phyloP scores from a whole-genome alignment of 2,329 filamentous ascomycete genomes.

The Apiospora malaysiana region DNA sequence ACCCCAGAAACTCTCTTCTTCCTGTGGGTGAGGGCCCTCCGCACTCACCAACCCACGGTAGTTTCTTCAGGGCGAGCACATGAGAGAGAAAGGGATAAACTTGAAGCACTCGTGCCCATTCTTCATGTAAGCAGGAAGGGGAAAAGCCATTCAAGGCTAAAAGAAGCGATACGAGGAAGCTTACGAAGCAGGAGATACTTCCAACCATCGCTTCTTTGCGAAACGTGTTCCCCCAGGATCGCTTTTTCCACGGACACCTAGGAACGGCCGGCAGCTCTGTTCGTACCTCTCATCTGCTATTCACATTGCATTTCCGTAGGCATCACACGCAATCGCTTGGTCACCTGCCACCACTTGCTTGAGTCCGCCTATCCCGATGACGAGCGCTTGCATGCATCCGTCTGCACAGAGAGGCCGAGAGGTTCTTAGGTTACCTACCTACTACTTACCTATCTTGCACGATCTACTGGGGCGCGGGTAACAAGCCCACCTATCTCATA shows the following conservation, averaged over 20 bases:
- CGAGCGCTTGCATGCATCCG: not conserved
- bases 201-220: not conserved
- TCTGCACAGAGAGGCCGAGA: not conserved
- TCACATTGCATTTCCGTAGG: not conserved
- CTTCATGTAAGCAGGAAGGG: not conserved
- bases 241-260: too few relatives aligned
- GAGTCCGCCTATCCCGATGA: not conserved
- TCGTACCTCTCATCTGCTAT: too few relatives aligned
- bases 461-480: constrained; percentile 16
- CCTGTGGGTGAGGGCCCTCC: not conserved
- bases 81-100: not conserved
- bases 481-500: not conserved
- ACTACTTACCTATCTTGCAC: not conserved
- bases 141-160: not conserved
- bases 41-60: too few relatives aligned
- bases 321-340: not conserved
- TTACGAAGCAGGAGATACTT: constrained; percentile 1
- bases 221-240: not conserved
- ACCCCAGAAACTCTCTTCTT: constrained; percentile 13
- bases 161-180: not conserved
- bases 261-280: too few relatives aligned
- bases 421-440: too few relatives aligned
- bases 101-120: not conserved
- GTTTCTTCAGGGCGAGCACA: not conserved
- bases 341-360: not conserved